A percentile compares a stretch with the other conserved stretches of the same genome.
phyloP scores from a whole-genome alignment of 2,329 filamentous ascomycete genomes.

The Ambrosiella cleistominuta region DNA sequence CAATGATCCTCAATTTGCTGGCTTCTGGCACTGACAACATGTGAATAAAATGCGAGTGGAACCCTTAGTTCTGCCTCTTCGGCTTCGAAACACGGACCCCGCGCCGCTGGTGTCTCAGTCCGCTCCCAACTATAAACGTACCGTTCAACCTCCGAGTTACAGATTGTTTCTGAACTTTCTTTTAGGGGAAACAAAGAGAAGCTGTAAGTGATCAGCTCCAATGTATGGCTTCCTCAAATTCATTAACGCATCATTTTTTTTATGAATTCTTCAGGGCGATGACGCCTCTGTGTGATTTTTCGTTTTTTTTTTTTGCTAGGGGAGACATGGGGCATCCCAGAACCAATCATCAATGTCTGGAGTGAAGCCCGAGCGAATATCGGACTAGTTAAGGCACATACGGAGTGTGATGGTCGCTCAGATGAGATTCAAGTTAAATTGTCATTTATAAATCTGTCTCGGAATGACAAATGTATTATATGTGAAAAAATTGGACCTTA shows the following conservation, averaged over 20 bases:
- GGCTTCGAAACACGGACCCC: background rate
- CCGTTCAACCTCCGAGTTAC: background rate
- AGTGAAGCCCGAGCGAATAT: constrained; percentile 1
- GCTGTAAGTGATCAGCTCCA: background rate
- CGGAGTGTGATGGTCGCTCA: no score
- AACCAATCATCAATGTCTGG: background rate
- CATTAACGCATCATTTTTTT: background rate
- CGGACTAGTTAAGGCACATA: background rate
- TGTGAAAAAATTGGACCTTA: no score
- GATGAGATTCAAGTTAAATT: no score
- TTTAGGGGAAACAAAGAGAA: no score
- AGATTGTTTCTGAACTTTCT: no score
- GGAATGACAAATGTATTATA: no score
- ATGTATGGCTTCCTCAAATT: background rate
- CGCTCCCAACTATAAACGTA: background rate
- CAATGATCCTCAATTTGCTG: background rate
- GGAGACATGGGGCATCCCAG: background rate
- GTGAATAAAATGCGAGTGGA: background rate
- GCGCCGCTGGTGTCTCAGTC: background rate
- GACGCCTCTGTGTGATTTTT: background rate
- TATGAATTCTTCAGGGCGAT: background rate
- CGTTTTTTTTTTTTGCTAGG: background rate
- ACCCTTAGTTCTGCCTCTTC: background rate
- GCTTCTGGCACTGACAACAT: background rate
- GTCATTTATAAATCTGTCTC: no score